Conservation (phyloP, 2,329 filamentous ascomycete species). For the Dactylonectria estremocensis region DNA sequence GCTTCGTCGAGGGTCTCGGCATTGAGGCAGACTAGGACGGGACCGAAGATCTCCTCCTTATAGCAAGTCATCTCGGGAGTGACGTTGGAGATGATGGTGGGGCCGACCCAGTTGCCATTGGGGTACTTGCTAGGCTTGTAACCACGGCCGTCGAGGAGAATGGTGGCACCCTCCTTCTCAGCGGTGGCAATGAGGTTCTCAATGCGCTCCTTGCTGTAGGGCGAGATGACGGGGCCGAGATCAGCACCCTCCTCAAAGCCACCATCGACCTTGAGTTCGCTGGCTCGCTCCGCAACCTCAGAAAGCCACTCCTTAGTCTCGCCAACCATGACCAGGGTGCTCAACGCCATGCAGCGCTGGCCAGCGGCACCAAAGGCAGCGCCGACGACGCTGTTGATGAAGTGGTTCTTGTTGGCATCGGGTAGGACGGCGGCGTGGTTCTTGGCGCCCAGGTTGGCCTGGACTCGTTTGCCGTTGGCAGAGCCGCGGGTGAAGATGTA, state of each 20-base stretch:
- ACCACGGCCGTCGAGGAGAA: constrained; percentile 85
- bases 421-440: constrained; percentile 89
- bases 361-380: constrained; percentile 89
- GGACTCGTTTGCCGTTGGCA: constrained; percentile 89
- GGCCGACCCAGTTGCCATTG: constrained; percentile 88
- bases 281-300: constrained; percentile 84
- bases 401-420: constrained; percentile 92
- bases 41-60: constrained; percentile 88
- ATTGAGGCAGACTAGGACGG: constrained; percentile 86
- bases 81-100: constrained; percentile 87
- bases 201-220: constrained; percentile 84
- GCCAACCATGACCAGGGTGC: constrained; percentile 86
- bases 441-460: constrained; percentile 90
- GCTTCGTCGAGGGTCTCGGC: constrained; percentile 85
- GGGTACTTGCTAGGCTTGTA: constrained; percentile 84
- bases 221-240: constrained; percentile 86
- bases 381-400: constrained; percentile 86
- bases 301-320: constrained; percentile 88
- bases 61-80: constrained; percentile 88
- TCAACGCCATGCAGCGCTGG: constrained; percentile 90
- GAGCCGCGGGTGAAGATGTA: constrained; percentile 87
- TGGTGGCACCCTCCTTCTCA: constrained; percentile 84
- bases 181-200: constrained; percentile 82
- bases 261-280: constrained; percentile 80
- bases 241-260: constrained; percentile 87